Percentiles rank a stretch among this genome's conserved stretches.
Conservation (phyloP, 495 filamentous ascomycete genomes). For the Penicillium simplicissimum region DNA sequence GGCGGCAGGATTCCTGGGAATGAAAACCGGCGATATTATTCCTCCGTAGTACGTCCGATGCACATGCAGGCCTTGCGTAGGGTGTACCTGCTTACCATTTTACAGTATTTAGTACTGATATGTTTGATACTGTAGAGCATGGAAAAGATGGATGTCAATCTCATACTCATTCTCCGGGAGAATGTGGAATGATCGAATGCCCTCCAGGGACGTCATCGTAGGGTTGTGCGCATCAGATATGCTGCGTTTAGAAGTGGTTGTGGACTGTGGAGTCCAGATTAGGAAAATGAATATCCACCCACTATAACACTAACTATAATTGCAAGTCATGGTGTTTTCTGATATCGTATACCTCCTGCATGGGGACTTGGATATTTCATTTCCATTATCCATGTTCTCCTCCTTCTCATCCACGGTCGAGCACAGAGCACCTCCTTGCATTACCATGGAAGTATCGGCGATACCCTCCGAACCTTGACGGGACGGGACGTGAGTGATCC, state of each 20-base stretch:
- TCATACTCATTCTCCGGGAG: background rate
- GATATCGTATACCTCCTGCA: background rate
- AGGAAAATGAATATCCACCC: no score
- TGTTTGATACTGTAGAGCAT: background rate
- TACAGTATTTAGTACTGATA: background rate
- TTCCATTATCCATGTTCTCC: background rate
- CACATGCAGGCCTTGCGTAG: conserved; percentile 4
- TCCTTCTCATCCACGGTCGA: conserved; percentile 7
- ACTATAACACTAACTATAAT: no score
- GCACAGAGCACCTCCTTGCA: conserved; percentile 34
- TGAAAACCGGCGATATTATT: background rate
- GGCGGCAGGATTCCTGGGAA: no score
- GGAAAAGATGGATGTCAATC: no score
- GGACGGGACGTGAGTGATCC: conserved; percentile 43
- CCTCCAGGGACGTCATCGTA: conserved; percentile 24
- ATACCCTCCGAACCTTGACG: conserved; percentile 50
- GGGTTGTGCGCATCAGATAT: conserved; percentile 20
- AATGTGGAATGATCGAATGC: background rate
- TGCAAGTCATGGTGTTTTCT: no score
- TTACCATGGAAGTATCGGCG: conserved; percentile 37
- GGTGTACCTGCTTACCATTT: background rate
- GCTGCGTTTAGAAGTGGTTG: background rate
- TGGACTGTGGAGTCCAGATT: background rate
- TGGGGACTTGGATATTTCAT: background rate
- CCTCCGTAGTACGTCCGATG: conserved; percentile 22